These are phyloP conservation scores for Pseudogymnoascus sp. DNA, from an alignment of 2,329 filamentous ascomycete genomes.

Conservation along the genomic window DNA sequence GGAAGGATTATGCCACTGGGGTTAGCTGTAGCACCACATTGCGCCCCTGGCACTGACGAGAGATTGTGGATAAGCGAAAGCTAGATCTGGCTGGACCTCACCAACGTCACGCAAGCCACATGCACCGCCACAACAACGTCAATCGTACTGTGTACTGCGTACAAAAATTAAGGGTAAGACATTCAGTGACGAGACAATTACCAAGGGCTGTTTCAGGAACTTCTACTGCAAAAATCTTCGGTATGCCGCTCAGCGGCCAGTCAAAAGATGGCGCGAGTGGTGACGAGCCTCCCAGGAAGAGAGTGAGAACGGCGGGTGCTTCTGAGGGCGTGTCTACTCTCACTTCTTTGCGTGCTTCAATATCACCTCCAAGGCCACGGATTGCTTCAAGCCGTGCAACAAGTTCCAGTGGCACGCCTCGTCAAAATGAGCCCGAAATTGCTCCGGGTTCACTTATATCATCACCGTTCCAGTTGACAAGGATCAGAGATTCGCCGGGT, in stretches of 20 bases:
- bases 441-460: slow-evolving; percentile 14
- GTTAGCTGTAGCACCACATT: neutral
- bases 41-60: slow-evolving; percentile 1
- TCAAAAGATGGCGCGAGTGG: slow-evolving; percentile 18
- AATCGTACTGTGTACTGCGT: neutral
- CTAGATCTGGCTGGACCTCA: slow-evolving; percentile 6
- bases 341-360: slow-evolving; percentile 19
- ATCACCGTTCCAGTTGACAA: slow-evolving; percentile 54
- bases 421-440: neutral
- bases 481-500: slow-evolving; percentile 45
- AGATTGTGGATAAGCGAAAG: slow-evolving; percentile 9
- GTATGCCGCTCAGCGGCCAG: slow-evolving; percentile 4
- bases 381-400: neutral
- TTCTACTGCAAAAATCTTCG: neutral
- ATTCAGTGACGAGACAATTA: neutral
- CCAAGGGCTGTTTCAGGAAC: neutral
- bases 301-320: slow-evolving; percentile 17
- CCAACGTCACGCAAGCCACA: slow-evolving; percentile 5
- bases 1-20: neutral
- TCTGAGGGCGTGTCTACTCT: slow-evolving; percentile 1
- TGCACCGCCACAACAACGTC: slow-evolving; percentile 4
- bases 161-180: slow-evolving; percentile 2
- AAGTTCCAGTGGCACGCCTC: neutral
- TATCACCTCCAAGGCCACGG: slow-evolving; percentile 23
- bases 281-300: slow-evolving; percentile 23